Evolutionary conservation across 257 asterid genomes (phyloP).

Genomic region (Penstemon davidsonii): DNA sequence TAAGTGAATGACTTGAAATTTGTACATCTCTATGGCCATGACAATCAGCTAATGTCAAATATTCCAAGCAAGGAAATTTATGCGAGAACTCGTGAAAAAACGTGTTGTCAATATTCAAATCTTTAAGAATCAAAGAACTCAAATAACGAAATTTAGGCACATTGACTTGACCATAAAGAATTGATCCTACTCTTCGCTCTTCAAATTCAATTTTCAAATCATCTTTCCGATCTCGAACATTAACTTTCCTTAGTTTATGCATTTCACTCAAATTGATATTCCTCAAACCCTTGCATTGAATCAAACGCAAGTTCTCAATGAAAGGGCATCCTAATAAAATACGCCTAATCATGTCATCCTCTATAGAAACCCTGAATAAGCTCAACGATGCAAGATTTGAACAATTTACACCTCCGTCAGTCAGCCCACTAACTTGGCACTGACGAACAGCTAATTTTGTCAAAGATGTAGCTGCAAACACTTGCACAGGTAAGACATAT

Average conservation of each 20-base stretch:
- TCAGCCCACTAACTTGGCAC: neutral
- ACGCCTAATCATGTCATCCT: conserved; percentile 2
- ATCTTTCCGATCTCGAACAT: neutral
- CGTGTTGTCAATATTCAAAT: neutral
- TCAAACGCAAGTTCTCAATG: conserved; percentile 18
- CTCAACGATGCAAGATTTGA: conserved; percentile 8
- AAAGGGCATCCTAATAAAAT: conserved; percentile 18
- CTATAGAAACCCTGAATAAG: neutral
- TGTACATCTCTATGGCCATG: neutral
- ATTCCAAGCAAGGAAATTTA: conserved; percentile 19
- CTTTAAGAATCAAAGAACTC: neutral
- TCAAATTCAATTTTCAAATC: neutral
- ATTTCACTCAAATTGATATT: neutral
- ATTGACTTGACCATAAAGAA: neutral
- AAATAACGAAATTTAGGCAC: neutral
- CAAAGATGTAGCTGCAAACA: conserved; percentile 11
- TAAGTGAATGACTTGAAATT: conserved; percentile 15
- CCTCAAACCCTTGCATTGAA: no score
- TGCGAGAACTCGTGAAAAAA: conserved; percentile 5
- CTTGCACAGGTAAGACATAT: neutral
- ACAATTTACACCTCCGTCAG: neutral
- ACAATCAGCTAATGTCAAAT: neutral
- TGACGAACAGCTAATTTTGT: neutral
- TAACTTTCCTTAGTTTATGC: neutral
- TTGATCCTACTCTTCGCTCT: neutral